These are phyloP conservation scores for Bretziella fagacearum DNA, from an alignment of 2,329 filamentous ascomycete species.

Conservation along the genomic window DNA sequence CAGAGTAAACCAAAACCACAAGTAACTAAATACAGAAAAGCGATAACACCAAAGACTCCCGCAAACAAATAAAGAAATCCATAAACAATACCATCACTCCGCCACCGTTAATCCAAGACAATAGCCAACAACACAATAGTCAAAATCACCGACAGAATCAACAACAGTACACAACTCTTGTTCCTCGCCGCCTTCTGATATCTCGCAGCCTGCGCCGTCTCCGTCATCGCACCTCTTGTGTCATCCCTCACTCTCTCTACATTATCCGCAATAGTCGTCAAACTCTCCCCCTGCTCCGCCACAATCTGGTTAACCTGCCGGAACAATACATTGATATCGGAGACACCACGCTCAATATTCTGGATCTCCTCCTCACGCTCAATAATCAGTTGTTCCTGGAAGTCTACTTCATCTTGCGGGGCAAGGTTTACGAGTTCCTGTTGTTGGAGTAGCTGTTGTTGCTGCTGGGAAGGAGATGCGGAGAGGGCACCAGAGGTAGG, in stretches of 20 bases:
- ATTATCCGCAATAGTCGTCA: constrained; percentile 78
- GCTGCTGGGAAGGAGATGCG: constrained; percentile 13
- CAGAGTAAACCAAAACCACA: background rate
- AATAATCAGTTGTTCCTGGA: constrained; percentile 87
- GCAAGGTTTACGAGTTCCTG: constrained; percentile 69
- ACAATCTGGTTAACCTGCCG: constrained; percentile 97
- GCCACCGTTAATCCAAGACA: constrained; percentile 47
- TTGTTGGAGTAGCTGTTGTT: constrained; percentile 40
- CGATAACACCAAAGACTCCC: constrained; percentile 19
- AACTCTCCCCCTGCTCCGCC: constrained; percentile 73
- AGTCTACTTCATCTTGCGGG: constrained; percentile 88
- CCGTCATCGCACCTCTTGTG: constrained; percentile 68
- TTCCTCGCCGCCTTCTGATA: constrained; percentile 93
- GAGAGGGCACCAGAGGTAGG: constrained; percentile 16
- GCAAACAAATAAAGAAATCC: constrained; percentile 14
- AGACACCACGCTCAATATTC: constrained; percentile 92
- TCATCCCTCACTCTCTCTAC: constrained; percentile 69
- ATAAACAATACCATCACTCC: background rate
- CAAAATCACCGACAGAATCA: constrained; percentile 77
- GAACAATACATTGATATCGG: constrained; percentile 91
- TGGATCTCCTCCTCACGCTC: constrained; percentile 95
- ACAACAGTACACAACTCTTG: constrained; percentile 80
- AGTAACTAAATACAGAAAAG: constrained; percentile 15
- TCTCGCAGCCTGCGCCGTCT: constrained; percentile 68
- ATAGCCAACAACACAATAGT: constrained; percentile 81